Evolutionary conservation across 805 yeast genomes (phyloP).

Genomic region (Starmerella gropengiesseri): DNA sequence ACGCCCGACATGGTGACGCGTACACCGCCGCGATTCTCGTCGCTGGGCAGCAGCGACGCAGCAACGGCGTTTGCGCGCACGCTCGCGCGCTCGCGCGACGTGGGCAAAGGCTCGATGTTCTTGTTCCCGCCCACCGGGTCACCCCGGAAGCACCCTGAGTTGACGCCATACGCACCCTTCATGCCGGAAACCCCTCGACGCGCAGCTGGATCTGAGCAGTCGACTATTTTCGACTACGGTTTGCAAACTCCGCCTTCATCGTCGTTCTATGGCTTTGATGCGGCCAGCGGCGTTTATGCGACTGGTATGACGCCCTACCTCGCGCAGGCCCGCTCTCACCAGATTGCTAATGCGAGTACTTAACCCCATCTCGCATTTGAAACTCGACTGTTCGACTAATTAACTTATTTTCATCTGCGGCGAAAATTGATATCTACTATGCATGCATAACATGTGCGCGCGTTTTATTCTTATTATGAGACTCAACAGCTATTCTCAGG

Average conservation of each 20-base stretch:
- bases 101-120: slow-evolving; percentile 16
- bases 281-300: slow-evolving; percentile 2
- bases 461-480: no score
- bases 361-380: neutral
- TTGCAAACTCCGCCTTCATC: slow-evolving; percentile 22
- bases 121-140: slow-evolving; percentile 16
- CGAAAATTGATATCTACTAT: neutral
- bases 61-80: slow-evolving; percentile 22
- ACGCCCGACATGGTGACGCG: neutral
- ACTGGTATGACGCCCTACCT: slow-evolving; percentile 22
- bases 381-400: neutral
- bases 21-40: slow-evolving; percentile 20
- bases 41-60: slow-evolving; percentile 19
- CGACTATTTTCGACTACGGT: slow-evolving; percentile 4
- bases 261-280: slow-evolving; percentile 13
- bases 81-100: slow-evolving; percentile 17
- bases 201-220: slow-evolving; percentile 3
- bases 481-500: no score
- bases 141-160: slow-evolving; percentile 13
- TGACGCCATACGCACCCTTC: slow-evolving; percentile 14
- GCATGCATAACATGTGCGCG: no score
- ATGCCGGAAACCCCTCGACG: slow-evolving; percentile 10
- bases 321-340: slow-evolving; percentile 1
- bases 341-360: neutral
- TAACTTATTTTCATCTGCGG: neutral